Evolutionary conservation across 306 rosid genomes (phyloP), one percentile per base, ranked within the genome.

Genomic region (Inga laurina): DNA sequence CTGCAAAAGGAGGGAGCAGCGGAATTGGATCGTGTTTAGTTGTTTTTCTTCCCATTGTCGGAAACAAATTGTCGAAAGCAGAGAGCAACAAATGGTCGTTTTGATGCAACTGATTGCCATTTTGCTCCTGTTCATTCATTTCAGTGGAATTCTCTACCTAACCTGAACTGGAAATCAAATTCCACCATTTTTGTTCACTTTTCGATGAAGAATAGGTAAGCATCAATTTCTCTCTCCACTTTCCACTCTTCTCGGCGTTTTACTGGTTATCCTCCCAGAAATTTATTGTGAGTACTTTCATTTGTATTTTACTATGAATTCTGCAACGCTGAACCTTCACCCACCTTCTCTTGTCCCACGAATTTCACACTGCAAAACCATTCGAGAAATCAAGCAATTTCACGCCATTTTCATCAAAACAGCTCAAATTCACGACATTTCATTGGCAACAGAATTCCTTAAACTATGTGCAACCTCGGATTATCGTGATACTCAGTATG

Each of bases 351-450:
- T 78, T 76, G 67, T 90, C 89, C 91, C 90, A 45, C 86, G 86
- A 49, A 79, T 93, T 77, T 71, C 87, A 56, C 57, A 69, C 49
- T 91, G 92, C 90, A 89, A 87, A 90, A 88, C 88, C 87, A 61
- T 88, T n/a, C 79, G 74, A 82, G 91, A 92, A 76, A 45, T 92
- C 65, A 89, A 82, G 83, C 97, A 91, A 90, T 74, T 90, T n/a
- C 97, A 94, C 48, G 98, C 93, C 85, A 57, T 72, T 62, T 72
- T 87, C 79, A 89, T 94, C 83, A 91, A 94, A 87, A 92, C 91
- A 35, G 87, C 84, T 37, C 80, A 89, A 88, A 84, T 88, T 74
- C 91, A 89, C 57, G 91, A 92, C 81, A 88, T 89, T 44, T 87
- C 83, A 18, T 81, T 90, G 18, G 86, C 95, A 22, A 88, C 95